These are phyloP conservation scores for Spathaspora sp. DNA, from an alignment of 805 yeast species.

Conservation along the genomic window DNA sequence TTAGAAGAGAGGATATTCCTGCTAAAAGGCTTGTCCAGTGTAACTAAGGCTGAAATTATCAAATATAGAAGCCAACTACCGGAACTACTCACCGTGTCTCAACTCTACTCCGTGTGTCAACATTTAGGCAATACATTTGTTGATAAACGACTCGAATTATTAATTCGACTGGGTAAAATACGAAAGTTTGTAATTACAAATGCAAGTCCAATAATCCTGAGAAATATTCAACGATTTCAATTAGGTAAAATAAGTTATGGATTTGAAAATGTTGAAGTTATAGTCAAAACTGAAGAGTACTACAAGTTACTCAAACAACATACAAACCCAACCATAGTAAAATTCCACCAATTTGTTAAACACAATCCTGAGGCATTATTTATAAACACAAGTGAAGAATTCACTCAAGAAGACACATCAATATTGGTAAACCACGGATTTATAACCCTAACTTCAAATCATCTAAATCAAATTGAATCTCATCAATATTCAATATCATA, in stretches of 20 bases:
- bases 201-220: conserved; percentile 43
- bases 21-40: conserved; percentile 30
- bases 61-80: conserved; percentile 26
- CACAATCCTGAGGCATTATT: conserved; percentile 26
- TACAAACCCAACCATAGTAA: conserved; percentile 2
- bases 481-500: conserved; percentile 40
- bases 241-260: conserved; percentile 39
- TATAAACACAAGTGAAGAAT: conserved; percentile 17
- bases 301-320: conserved; percentile 13
- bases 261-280: conserved; percentile 38
- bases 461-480: conserved; percentile 37
- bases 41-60: conserved; percentile 32
- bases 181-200: conserved; percentile 39
- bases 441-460: conserved; percentile 43
- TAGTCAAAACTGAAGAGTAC: conserved; percentile 24
- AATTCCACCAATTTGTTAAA: conserved; percentile 18
- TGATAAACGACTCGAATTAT: conserved; percentile 40
- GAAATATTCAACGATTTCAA: conserved; percentile 27
- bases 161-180: conserved; percentile 33
- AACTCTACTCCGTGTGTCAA: conserved; percentile 46
- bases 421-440: conserved; percentile 38
- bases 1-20: conserved; percentile 30
- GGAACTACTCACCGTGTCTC: conserved; percentile 41
- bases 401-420: conserved; percentile 24
- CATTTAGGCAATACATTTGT: conserved; percentile 46